Conservation (phyloP, 179 eudicot species). For the Heliamphora pulchella region DNA sequence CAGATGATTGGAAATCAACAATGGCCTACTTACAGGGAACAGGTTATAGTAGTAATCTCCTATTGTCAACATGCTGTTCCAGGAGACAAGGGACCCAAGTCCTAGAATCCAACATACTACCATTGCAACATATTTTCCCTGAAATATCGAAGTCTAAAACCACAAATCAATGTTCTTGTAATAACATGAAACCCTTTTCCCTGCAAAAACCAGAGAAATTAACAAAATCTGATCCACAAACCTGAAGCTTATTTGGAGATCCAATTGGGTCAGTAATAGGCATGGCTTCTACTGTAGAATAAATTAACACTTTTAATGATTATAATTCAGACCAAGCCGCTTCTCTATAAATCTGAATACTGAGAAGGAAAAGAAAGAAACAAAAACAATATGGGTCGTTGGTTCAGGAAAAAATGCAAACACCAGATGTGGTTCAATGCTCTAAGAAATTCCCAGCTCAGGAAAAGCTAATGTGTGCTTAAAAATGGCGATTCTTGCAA, state of each 20-base stretch:
- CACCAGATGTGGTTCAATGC: too few relatives aligned
- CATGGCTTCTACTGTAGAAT: constrained; percentile 14
- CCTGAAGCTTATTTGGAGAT: constrained; percentile 29
- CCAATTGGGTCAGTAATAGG: constrained; percentile 13
- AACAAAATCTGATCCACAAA: constrained; percentile 13
- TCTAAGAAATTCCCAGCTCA: too few relatives aligned
- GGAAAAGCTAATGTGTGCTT: too few relatives aligned
- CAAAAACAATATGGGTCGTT: too few relatives aligned
- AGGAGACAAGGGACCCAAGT: constrained; percentile 47
- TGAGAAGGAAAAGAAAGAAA: too few relatives aligned
- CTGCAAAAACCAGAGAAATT: not conserved
- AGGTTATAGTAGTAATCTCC: constrained; percentile 43
- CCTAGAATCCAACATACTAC: constrained; percentile 55
- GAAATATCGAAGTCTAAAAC: constrained; percentile 14
- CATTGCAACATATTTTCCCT: constrained; percentile 47
- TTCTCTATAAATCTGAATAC: too few relatives aligned
- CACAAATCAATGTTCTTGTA: not conserved
- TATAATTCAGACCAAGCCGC: not conserved
- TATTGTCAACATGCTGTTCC: constrained; percentile 64
- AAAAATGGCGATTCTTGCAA: too few relatives aligned
- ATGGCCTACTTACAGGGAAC: constrained; percentile 36
- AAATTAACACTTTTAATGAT: not conserved
- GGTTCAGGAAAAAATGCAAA: too few relatives aligned
- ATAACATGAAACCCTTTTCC: not conserved
- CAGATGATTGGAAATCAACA: not conserved